Evolutionary conservation across 2,329 filamentous ascomycete species (phyloP).

Genomic region (Colletotrichum aenigma): DNA sequence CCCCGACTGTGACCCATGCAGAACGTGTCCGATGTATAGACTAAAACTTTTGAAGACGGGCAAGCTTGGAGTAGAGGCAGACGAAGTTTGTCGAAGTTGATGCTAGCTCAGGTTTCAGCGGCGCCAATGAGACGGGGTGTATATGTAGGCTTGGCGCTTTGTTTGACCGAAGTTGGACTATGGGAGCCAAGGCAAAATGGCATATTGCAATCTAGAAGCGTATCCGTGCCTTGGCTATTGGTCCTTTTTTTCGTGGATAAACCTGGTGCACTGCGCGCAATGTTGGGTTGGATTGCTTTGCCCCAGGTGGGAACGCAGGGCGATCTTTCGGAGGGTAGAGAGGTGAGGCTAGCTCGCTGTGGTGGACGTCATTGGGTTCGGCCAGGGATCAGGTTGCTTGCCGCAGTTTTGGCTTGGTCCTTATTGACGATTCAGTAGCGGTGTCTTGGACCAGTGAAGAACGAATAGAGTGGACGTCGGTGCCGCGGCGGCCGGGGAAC

Average conservation of each 20-base stretch:
- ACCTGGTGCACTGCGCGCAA: background rate
- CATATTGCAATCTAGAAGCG: background rate
- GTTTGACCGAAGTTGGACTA: background rate
- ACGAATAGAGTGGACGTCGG: background rate
- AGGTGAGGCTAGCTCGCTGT: background rate
- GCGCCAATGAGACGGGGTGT: background rate
- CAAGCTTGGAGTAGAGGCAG: background rate
- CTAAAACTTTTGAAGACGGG: background rate
- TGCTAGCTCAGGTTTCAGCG: constrained; percentile 7
- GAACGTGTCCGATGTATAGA: background rate
- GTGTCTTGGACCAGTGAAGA: background rate
- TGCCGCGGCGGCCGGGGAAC: background rate
- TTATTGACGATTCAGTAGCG: background rate
- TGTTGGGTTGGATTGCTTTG: background rate
- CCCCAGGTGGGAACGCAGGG: background rate
- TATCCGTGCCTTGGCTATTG: background rate
- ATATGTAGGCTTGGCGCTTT: background rate
- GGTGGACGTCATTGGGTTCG: background rate
- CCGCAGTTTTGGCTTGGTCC: background rate
- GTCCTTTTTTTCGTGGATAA: background rate
- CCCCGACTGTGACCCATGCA: background rate
- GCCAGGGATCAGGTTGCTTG: background rate
- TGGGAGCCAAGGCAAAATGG: background rate
- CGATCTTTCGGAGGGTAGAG: background rate
- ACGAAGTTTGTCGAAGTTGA: background rate